phyloP scores from a whole-genome alignment of 2,329 filamentous ascomycete species.

The Aspergillus neotritici region DNA sequence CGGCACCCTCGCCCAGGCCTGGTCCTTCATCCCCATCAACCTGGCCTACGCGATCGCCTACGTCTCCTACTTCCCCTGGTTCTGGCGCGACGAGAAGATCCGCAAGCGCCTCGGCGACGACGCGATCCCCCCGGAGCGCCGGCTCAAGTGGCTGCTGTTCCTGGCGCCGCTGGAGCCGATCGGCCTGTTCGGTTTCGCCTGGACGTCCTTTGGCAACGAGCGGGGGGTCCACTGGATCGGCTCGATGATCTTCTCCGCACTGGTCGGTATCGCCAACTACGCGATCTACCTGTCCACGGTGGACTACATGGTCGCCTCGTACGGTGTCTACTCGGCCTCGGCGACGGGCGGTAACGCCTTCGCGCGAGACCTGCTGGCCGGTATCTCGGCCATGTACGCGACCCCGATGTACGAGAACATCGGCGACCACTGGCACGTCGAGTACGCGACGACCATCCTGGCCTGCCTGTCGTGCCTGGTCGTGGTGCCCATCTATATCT shows the following conservation, averaged over 20 bases:
- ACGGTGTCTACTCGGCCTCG: conserved; percentile 65
- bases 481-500: conserved; percentile 55
- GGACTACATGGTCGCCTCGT: conserved; percentile 69
- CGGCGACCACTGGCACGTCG: conserved; percentile 46
- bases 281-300: conserved; percentile 68
- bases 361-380: conserved; percentile 65
- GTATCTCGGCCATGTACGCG: conserved; percentile 62
- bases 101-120: conserved; percentile 43
- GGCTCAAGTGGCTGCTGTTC: conserved; percentile 61
- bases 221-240: conserved; percentile 61
- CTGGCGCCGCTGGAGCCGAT: conserved; percentile 57
- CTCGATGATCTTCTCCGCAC: conserved; percentile 58
- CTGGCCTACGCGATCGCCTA: conserved; percentile 62
- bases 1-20: conserved; percentile 49
- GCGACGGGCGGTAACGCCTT: conserved; percentile 71
- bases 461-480: conserved; percentile 55
- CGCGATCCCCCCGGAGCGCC: conserved; percentile 55
- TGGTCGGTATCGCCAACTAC: conserved; percentile 68
- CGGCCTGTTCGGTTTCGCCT: conserved; percentile 64
- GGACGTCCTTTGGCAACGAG: conserved; percentile 57
- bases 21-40: conserved; percentile 61
- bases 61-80: conserved; percentile 48
- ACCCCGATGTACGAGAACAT: conserved; percentile 59
- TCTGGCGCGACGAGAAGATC: conserved; percentile 37
- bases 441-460: conserved; percentile 55